Conservation (phyloP, 768 basidiomycete species). For the Pulveroboletus sp. region DNA sequence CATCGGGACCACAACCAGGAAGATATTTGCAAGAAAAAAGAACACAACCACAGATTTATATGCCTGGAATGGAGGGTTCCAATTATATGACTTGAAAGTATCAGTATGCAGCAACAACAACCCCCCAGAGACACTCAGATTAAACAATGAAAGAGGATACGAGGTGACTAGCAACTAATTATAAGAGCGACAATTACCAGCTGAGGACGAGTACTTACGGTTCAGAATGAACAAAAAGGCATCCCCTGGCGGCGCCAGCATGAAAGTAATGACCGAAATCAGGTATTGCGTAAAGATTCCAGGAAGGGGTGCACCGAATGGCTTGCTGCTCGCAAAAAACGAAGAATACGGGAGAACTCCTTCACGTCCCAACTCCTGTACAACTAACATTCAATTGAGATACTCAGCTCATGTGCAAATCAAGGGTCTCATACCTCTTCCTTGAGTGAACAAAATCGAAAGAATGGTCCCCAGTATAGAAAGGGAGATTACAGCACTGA, state of each 20-base stretch:
- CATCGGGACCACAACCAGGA: slow-evolving; percentile 55
- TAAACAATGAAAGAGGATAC: slow-evolving; percentile 54
- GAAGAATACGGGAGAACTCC: slow-evolving; percentile 62
- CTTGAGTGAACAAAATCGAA: slow-evolving; percentile 60
- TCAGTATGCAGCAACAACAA: slow-evolving; percentile 55
- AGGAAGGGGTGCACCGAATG: slow-evolving; percentile 61
- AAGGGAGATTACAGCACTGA: slow-evolving; percentile 59
- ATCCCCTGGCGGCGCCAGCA: slow-evolving; percentile 63
- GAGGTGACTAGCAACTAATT: slow-evolving; percentile 42
- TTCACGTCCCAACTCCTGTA: slow-evolving; percentile 71
- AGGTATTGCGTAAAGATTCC: slow-evolving; percentile 62
- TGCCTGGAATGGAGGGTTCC: slow-evolving; percentile 64
- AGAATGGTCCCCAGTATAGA: slow-evolving; percentile 64
- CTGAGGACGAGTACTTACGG: slow-evolving; percentile 35
- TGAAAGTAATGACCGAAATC: slow-evolving; percentile 49
- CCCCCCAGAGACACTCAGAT: slow-evolving; percentile 56
- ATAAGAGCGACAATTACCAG: background rate
- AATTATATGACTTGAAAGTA: slow-evolving; percentile 41
- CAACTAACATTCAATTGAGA: slow-evolving; percentile 37
- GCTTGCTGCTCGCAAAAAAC: slow-evolving; percentile 67
- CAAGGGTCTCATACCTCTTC: slow-evolving; percentile 44
- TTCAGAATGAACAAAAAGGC: slow-evolving; percentile 69
- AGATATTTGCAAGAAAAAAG: slow-evolving; percentile 63
- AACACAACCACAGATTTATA: slow-evolving; percentile 45
- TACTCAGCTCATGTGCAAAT: background rate